Evolutionary conservation across 176 grass and related monocot genomes (phyloP).

Genomic region (Cenchrus purpureus): DNA sequence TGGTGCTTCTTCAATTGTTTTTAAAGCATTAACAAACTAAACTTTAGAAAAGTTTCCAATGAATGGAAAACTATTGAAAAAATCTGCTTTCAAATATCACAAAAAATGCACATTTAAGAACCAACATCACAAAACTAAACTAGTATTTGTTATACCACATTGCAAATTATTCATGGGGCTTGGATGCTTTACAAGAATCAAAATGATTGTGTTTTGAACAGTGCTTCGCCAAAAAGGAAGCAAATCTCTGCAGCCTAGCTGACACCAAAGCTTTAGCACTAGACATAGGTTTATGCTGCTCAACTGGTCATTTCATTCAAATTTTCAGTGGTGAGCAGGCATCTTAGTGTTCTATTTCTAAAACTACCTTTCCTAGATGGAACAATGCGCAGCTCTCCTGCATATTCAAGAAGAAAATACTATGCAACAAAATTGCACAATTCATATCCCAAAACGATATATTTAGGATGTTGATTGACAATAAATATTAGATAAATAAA

Average conservation of each 20-base stretch:
- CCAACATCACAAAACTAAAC: too few relatives aligned
- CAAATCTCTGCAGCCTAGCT: not conserved
- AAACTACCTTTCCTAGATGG: too few relatives aligned
- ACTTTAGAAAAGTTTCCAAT: not conserved
- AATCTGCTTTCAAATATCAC: not conserved
- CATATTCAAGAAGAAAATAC: too few relatives aligned
- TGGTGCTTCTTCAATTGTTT: not conserved
- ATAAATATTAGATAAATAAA: not conserved
- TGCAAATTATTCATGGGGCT: too few relatives aligned
- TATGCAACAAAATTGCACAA: not conserved
- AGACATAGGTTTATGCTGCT: not conserved
- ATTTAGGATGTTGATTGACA: not conserved
- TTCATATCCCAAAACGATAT: not conserved
- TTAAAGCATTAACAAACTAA: not conserved
- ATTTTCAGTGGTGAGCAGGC: not conserved
- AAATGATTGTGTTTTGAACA: too few relatives aligned
- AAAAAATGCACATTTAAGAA: too few relatives aligned
- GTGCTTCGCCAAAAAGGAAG: not conserved
- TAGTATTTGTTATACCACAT: too few relatives aligned
- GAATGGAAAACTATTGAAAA: not conserved
- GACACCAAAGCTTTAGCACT: not conserved
- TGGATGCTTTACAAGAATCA: too few relatives aligned
- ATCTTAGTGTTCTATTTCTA: not conserved
- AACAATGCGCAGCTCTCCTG: not conserved
- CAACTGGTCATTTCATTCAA: not conserved